phyloP scores from a whole-genome alignment of 2,329 filamentous ascomycete genomes.

The Aspergillus ochraceoroseus region DNA sequence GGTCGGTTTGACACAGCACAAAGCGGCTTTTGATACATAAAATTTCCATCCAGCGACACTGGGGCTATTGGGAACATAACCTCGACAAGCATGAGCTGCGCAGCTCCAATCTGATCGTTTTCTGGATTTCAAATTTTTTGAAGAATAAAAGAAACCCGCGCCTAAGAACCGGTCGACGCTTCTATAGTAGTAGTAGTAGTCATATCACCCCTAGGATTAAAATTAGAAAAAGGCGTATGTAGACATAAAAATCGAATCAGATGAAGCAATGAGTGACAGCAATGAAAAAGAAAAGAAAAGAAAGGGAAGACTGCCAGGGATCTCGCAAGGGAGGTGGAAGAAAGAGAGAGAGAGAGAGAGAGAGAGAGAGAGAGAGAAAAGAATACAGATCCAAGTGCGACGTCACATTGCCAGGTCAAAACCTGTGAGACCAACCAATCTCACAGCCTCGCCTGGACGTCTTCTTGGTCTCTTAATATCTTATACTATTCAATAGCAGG shows the following conservation, averaged over 20 bases:
- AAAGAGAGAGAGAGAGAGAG: slow-evolving; percentile 1
- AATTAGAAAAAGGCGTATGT: too few relatives aligned
- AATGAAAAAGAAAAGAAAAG: slow-evolving; percentile 1
- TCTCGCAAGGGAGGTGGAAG: background rate
- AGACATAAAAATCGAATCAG: background rate
- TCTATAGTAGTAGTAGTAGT: too few relatives aligned
- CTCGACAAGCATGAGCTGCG: slow-evolving; percentile 3
- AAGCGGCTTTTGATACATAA: slow-evolving; percentile 10
- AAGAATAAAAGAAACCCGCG: background rate
- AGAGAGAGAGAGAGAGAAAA: background rate
- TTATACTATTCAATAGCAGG: background rate
- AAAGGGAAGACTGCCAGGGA: slow-evolving; percentile 1
- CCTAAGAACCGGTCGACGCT: background rate
- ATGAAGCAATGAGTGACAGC: too few relatives aligned
- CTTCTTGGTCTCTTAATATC: too few relatives aligned
- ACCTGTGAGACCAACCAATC: slow-evolving; percentile 3
- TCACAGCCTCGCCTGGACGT: too few relatives aligned
- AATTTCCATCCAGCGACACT: too few relatives aligned
- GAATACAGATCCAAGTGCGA: slow-evolving; percentile 7
- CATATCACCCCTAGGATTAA: background rate
- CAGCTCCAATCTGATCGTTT: too few relatives aligned
- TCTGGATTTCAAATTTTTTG: too few relatives aligned
- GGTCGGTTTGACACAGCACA: slow-evolving; percentile 12
- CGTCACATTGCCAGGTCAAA: slow-evolving; percentile 14
- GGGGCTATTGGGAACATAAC: background rate